Evolutionary conservation across 169 alveolate species (phyloP), one percentile per base, ranked within the genome.

Genomic region (Cryptosporidium ubiquitum): DNA sequence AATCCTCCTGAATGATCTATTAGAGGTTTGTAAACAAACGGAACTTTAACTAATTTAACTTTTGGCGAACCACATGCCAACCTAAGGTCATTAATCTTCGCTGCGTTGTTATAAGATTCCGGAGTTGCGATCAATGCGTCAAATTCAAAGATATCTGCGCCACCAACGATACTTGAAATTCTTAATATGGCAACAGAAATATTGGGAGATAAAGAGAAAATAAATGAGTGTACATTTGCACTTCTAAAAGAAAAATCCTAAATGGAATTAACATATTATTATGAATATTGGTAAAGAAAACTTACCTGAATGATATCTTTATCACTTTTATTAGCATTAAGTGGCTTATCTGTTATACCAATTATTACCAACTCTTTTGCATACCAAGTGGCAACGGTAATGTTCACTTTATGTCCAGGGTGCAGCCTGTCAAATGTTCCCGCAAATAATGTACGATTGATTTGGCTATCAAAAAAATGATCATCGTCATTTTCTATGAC

Each of bases 341-440:
- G 57, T 18, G 91, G 58, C 55, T 85, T 86, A 12, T 91, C 70
- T 3, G 94, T 85, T 2, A 89, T 84, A 23, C 91, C 93, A 14
- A 92, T 49, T 44, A 85, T 86, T 47, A 84, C 70, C 60, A 42
- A 26, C 35, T 75, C 85, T 26, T 70, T 84, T 33, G 93, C 71
- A 49, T 75, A 61, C 74, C 91, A 70, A 37, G 91, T 85, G 16
- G 94, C 91, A 35, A 86, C 92, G 0, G 93, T 91, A 66, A 92
- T 70, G 44, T 89, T 84, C 51, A 92, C 73, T 75, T 92, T 86
- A 84, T 92, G 94, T 9, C 94, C 94, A 6, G 93, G 92, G 52
- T 92, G 94, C n/a, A 92, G 91, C 12, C 92, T 89, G 66, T 92
- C 94, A 42, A 92, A 92, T 31, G 94, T 89, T 14, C 94, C 94